A percentile compares a stretch with the other conserved stretches of the same genome.
Evolutionary conservation across 768 basidiomycete genomes (phyloP).

Genomic region (Rhizopogon vesiculosus): DNA sequence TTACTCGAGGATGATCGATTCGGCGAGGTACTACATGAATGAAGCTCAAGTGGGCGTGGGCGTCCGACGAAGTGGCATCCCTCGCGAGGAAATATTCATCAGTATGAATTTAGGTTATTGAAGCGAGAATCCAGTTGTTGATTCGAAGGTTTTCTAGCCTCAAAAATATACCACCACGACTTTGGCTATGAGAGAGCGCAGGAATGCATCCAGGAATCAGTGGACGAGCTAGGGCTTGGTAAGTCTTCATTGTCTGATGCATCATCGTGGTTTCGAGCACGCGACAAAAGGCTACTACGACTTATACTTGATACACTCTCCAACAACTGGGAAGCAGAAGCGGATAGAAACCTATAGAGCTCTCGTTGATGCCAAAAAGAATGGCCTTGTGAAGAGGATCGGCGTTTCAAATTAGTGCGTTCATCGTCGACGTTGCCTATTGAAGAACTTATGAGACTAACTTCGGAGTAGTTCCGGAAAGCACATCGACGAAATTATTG

Average conservation of each 20-base stretch:
- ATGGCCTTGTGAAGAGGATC: slow-evolving; percentile 32
- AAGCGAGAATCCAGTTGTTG: neutral
- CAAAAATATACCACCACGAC: slow-evolving; percentile 9
- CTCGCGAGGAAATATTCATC: slow-evolving; percentile 25
- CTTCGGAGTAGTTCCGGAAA: slow-evolving; percentile 15
- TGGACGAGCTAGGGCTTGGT: slow-evolving; percentile 17
- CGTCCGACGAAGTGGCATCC: slow-evolving; percentile 15
- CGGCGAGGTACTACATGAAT: slow-evolving; percentile 20
- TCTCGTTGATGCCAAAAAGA: slow-evolving; percentile 27
- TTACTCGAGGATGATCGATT: slow-evolving; percentile 20
- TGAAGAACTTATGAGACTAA: neutral
- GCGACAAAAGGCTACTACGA: slow-evolving; percentile 36
- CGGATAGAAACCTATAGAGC: slow-evolving; percentile 38
- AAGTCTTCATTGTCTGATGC: neutral
- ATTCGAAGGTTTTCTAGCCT: slow-evolving; percentile 10
- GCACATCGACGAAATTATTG: slow-evolving; percentile 20
- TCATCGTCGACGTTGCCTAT: neutral
- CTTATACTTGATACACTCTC: slow-evolving; percentile 43
- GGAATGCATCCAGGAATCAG: slow-evolving; percentile 14
- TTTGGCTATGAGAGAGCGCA: slow-evolving; percentile 14
- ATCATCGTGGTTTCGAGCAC: neutral
- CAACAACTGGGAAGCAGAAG: slow-evolving; percentile 31
- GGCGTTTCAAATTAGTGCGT: slow-evolving; percentile 48
- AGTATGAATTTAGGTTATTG: slow-evolving; percentile 13
- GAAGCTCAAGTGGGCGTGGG: slow-evolving; percentile 22